A percentile compares a stretch with the other conserved stretches of the same genome.
These are phyloP conservation scores for Aegilops sharonensis DNA, from an alignment of 176 grass and related monocot species.

Conservation along the genomic window DNA sequence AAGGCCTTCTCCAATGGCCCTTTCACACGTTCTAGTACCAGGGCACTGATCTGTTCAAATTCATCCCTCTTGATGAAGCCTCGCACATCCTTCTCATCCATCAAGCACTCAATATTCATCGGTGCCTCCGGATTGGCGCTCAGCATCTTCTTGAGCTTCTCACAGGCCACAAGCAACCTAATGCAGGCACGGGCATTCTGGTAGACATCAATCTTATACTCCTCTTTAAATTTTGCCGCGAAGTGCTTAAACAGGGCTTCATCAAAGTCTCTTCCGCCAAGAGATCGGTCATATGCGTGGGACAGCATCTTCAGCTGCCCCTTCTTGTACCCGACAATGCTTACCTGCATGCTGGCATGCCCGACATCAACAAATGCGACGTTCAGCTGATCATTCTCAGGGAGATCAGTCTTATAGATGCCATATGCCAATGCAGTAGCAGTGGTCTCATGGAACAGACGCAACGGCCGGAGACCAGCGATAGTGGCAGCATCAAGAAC, in stretches of 20 bases:
- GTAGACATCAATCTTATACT: slow-evolving; percentile 77
- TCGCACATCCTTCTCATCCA: slow-evolving; percentile 62
- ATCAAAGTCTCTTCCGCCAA: slow-evolving; percentile 83
- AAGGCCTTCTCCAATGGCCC: slow-evolving; percentile 61
- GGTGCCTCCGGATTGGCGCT: slow-evolving; percentile 68
- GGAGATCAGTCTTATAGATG: slow-evolving; percentile 87
- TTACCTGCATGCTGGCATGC: slow-evolving; percentile 87
- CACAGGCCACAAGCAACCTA: slow-evolving; percentile 52
- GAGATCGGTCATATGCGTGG: slow-evolving; percentile 56
- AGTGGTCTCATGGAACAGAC: slow-evolving; percentile 80
- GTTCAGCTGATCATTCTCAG: slow-evolving; percentile 61
- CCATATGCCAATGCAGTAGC: slow-evolving; percentile 84
- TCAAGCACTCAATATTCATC: slow-evolving; percentile 65
- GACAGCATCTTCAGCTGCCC: slow-evolving; percentile 63
- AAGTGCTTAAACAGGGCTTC: slow-evolving; percentile 69
- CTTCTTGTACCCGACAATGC: slow-evolving; percentile 61
- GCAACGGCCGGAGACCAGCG: slow-evolving; percentile 59
- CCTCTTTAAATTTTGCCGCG: slow-evolving; percentile 54
- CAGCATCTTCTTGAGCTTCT: slow-evolving; percentile 74
- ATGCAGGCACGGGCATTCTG: slow-evolving; percentile 54
- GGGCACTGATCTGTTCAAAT: slow-evolving; percentile 56
- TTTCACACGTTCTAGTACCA: slow-evolving; percentile 63
- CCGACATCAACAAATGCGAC: slow-evolving; percentile 89
- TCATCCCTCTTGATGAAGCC: slow-evolving; percentile 77
- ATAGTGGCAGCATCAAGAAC: slow-evolving; percentile 71